Base-by-base conservation (phyloP, 2,329 filamentous ascomycete species). In the Aspergillus viridinutans region DNA sequence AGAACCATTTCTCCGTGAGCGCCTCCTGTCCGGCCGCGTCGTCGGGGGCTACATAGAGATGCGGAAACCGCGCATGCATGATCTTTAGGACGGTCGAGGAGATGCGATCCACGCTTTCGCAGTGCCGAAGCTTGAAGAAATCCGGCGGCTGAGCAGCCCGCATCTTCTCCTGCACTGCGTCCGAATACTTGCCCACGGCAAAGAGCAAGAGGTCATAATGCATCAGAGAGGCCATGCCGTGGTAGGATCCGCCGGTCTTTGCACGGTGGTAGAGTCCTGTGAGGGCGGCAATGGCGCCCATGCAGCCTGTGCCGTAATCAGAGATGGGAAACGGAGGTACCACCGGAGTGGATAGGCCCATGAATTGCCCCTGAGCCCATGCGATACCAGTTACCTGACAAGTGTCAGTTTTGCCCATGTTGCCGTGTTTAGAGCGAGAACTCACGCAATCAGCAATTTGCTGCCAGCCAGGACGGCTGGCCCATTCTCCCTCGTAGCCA, bases 121-220 rank as follows among this genome's bases (percentile, higher is more conserved):
- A 78, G 63, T 88, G 85, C 3, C 83, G 73, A 52, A 88, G 67
- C 5, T 76, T 72, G 28, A 85, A 80, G 64, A 88, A 87, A 1
- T 82, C 79, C 0, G 74, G 68, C 1, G 81, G 80, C 57, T 80
- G 79, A 35, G 77, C 72, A 40, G 72, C 71, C 21, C 81, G 78
- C 21, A 89, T 70, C 52, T 77, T 63, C 10, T 78, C 71, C 71
- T 87, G 82, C 1, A 87, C 77, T 0, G 76, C 69, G 0, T 77
- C 73, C 0, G 83, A 75, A 58, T 88, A 83, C 42, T 83, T 70
- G 0, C 86, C 86, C 0, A 84, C 77, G 20, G 81, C 78, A 64
- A 89, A 81, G 23, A 90, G 78, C 2, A 87, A 80, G 1, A 89
- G 78, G 60, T 90, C 85, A 67, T 90, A 90, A 64, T 90, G 86